Base-by-base conservation (phyloP, 306 rosid genomes). In the Myrica gale region DNA sequence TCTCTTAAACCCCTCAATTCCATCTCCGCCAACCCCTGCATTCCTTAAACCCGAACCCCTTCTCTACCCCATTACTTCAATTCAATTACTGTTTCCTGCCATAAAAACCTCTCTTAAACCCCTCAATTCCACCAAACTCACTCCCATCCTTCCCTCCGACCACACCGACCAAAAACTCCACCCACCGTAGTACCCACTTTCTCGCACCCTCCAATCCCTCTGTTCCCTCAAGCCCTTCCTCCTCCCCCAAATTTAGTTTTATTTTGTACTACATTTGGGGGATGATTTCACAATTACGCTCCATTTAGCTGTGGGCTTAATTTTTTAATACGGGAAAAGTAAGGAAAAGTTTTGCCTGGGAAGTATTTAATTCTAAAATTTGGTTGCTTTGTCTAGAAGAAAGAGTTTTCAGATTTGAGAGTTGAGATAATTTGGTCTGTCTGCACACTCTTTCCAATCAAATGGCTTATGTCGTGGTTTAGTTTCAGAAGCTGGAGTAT, bases 161-260 rank as follows among this genome's bases (percentile, higher is more conserved):
- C 66, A 67, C 44, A 39, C 71, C 9, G 11, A 42, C 63, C 53
- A 70, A 39, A 32, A 70, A 65, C 73, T 63, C 48, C 77, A n/a
- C 11, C 45, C 39, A 9, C 48, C 12, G 51, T 60, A 26, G 5
- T 11, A 42, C 23, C 77, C 82, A 5, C 66, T 82, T 21, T 76
- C 83, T 41, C 50, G 58, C 41, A 80, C 89, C 26, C 47, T 86
- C 21, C 51, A 62, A 43, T 78, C 88, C 21, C 46, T 87, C 20
- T 63, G 68, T 12, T 80, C 84, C 45, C 90, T 93, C 52, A 83
- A 82, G 69, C 96, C 97, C 6, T 74, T 72, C 82, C 37, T 90
- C 53, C 68, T 79, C 54, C 5, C 17, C 37, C 37, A 32, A 32
- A 32, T 32, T 32, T 32, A 26, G 5, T 12, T 13, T 15, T 51